Evolutionary conservation across 2,329 filamentous ascomycete species (phyloP), one percentile per base, ranked within the genome.

Genomic region (Camptophora hylomeconis): DNA sequence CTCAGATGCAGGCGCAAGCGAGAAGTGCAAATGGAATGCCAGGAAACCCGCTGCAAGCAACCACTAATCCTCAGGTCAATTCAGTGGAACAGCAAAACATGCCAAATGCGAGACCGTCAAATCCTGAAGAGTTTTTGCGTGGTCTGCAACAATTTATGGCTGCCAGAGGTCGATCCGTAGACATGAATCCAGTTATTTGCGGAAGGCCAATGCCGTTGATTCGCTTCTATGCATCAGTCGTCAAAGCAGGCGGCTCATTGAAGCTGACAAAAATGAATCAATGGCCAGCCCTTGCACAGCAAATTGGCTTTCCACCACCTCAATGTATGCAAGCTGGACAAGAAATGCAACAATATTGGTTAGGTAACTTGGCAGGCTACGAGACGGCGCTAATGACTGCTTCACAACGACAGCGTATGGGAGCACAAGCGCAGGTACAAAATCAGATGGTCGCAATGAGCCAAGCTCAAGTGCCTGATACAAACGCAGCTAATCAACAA

Each of bases 121-220:
- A 54, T 19, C 72, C 71, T 0, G 78, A 84, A 36, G 65, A 67
- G 17, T 84, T 86, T 39, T 64, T 92, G 53, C 80, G 82, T 46
- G 79, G 75, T 20, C 61, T 95, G 5, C 68, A 72, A 12, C 59
- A 67, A n/a, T 80, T 92, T 39, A 92, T 92, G 76, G 69, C 69
- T 35, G 66, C 72, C 26, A 75, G 79, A 35, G 72, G 75, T 17
- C 61, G 82, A 11, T 76, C 74, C 0, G 64, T 95, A 27, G 83
- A 93, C 25, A 60, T 69, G 1, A 78, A 75, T 37, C 86, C 86
- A 0, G 58, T 72, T 13, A 69, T 92, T 14, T 75, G 72, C 30
- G 80, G 83, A 30, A 74, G 81, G 7, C 69, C 69, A 0, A 63
- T 95, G 20, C 77, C 78, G 44, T 57, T 94, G 8, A 70, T 82